Conservation (phyloP, 768 basidiomycete genomes). For the Kwoniella sp. region DNA sequence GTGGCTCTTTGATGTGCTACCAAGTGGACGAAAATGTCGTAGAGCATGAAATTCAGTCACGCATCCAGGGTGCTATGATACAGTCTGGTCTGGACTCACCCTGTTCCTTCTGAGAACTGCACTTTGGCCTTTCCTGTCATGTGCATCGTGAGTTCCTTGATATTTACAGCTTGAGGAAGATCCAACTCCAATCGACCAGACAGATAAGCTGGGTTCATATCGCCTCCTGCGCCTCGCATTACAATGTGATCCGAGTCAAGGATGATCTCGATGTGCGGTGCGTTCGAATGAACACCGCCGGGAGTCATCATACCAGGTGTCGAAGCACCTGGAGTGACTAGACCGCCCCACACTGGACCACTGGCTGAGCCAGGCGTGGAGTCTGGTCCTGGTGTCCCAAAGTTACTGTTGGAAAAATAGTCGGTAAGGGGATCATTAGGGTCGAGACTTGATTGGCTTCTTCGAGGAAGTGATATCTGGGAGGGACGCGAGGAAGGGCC, state of each 20-base stretch:
- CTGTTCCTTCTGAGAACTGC: slow-evolving; percentile 59
- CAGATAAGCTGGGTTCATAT: slow-evolving; percentile 78
- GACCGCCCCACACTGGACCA: slow-evolving; percentile 18
- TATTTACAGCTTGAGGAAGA: slow-evolving; percentile 77
- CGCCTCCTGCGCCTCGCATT: slow-evolving; percentile 75
- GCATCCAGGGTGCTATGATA: too few species aligned
- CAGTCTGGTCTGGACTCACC: slow-evolving; percentile 33
- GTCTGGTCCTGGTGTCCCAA: slow-evolving; percentile 11
- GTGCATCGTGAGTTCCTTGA: slow-evolving; percentile 76
- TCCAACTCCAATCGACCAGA: slow-evolving; percentile 78
- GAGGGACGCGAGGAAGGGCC: slow-evolving; percentile 14
- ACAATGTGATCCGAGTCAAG: slow-evolving; percentile 71
- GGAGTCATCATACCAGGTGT: slow-evolving; percentile 20
- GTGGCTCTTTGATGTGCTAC: slow-evolving; percentile 50
- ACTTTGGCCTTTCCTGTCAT: slow-evolving; percentile 80
- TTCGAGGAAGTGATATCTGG: slow-evolving; percentile 16
- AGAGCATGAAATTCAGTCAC: too few species aligned
- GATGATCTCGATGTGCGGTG: slow-evolving; percentile 65
- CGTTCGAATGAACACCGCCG: slow-evolving; percentile 14
- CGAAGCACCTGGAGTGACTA: slow-evolving; percentile 25
- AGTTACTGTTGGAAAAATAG: slow-evolving; percentile 4
- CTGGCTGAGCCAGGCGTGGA: slow-evolving; percentile 11
- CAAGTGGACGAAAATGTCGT: too few species aligned
- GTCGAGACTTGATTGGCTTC: slow-evolving; percentile 18
- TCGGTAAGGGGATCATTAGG: slow-evolving; percentile 23